Percentiles rank a stretch among this genome's conserved stretches.
These are phyloP conservation scores for Sungouiella thailandica DNA, from an alignment of 805 yeast species.

Conservation along the genomic window DNA sequence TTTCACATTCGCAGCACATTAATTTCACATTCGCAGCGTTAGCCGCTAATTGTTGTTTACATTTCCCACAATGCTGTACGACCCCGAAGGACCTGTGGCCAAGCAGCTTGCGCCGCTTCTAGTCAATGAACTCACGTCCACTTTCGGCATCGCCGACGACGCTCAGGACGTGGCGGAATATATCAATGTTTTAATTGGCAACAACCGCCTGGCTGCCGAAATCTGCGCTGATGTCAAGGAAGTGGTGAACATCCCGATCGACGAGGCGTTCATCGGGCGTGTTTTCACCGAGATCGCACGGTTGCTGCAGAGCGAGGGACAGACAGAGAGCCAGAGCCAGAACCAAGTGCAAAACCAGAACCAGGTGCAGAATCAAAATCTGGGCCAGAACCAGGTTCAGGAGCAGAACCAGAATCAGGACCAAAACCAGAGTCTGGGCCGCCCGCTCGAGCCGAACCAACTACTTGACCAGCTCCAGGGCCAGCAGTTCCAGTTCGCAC, in stretches of 20 bases:
- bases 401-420: conserved; percentile 1
- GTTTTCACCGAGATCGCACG: conserved; percentile 51
- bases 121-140: conserved; percentile 30
- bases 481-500: conserved; percentile 1
- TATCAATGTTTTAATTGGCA: conserved; percentile 64
- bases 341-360: not conserved
- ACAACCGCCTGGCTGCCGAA: conserved; percentile 57
- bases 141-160: conserved; percentile 34
- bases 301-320: conserved; percentile 5
- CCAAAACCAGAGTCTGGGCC: too few species aligned
- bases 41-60: too few species aligned
- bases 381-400: not conserved
- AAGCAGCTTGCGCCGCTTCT: conserved; percentile 30
- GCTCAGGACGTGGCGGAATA: conserved; percentile 54
- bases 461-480: too few species aligned
- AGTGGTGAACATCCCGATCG: conserved; percentile 58
- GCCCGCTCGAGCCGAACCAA: conserved; percentile 1
- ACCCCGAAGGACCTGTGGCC: conserved; percentile 38
- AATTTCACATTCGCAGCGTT: too few species aligned
- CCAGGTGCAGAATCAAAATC: not conserved
- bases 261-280: conserved; percentile 49
- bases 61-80: conserved; percentile 23
- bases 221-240: conserved; percentile 57
- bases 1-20: too few species aligned
- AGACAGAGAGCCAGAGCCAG: not conserved